phyloP scores from a whole-genome alignment of 768 basidiomycete species.

The Russula olivacea region DNA sequence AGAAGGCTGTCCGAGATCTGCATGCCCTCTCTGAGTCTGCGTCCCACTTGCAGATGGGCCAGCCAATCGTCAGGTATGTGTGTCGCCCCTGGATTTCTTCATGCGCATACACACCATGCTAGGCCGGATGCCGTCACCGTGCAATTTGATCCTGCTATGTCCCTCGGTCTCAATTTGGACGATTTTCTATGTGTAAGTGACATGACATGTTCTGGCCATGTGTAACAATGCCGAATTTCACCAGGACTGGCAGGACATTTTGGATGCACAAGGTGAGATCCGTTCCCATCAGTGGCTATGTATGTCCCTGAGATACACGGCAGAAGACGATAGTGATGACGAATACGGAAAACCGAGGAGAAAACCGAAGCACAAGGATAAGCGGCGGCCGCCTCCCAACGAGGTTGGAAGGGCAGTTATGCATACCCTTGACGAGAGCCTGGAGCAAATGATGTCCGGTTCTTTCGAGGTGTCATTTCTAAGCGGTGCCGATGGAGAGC shows the following conservation, averaged over 20 bases:
- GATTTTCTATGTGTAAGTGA: conserved; percentile 22
- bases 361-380: conserved; percentile 30
- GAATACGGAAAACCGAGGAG: conserved; percentile 40
- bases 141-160: conserved; percentile 26
- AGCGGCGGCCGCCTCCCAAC: conserved; percentile 31
- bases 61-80: conserved; percentile 56
- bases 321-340: conserved; percentile 36
- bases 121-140: conserved; percentile 36
- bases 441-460: conserved; percentile 57
- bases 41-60: conserved; percentile 63
- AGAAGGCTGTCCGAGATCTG: conserved; percentile 70
- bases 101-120: conserved; percentile 1
- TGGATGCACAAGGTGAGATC: conserved; percentile 17
- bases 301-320: conserved; percentile 1
- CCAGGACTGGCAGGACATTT: conserved; percentile 21
- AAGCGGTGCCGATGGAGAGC: conserved; percentile 32
- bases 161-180: conserved; percentile 28
- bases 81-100: background rate
- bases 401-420: conserved; percentile 47
- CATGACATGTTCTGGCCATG: background rate
- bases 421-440: conserved; percentile 67
- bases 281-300: background rate
- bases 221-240: background rate
- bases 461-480: conserved; percentile 61
- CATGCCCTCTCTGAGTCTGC: conserved; percentile 41